A percentile compares a stretch with the other conserved stretches of the same genome.
Conservation (phyloP, 1,284 basidiomycete species). For the Cryptococcus sp. region DNA sequence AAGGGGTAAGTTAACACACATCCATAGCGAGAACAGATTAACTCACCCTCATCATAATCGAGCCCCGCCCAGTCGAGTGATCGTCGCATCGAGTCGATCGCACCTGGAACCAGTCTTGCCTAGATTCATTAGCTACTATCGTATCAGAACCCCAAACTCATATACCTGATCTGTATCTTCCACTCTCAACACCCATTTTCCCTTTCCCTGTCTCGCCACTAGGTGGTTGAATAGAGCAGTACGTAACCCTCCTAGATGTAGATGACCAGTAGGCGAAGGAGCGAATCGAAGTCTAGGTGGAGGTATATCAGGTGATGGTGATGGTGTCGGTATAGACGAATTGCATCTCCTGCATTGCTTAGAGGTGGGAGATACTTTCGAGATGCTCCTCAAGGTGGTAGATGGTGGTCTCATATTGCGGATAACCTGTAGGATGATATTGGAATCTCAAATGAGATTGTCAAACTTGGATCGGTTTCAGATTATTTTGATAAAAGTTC, state of each 20-base stretch:
- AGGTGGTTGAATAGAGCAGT: slow-evolving; percentile 94
- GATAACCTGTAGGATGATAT: no score
- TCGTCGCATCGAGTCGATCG: slow-evolving; percentile 71
- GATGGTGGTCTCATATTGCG: no score
- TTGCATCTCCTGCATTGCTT: not conserved
- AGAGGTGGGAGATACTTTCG: not conserved
- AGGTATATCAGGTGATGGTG: not conserved
- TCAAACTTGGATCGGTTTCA: not conserved
- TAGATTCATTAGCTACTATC: slow-evolving; percentile 38
- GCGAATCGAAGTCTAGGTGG: slow-evolving; percentile 68
- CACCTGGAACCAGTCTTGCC: slow-evolving; percentile 74
- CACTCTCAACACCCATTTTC: slow-evolving; percentile 84
- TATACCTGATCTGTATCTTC: slow-evolving; percentile 87
- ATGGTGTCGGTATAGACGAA: not conserved
- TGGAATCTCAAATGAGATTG: not conserved
- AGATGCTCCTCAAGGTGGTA: not conserved
- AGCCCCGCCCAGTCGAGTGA: slow-evolving; percentile 89
- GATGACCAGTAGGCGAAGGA: slow-evolving; percentile 88
- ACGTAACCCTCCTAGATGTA: slow-evolving; percentile 93
- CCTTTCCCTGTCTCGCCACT: slow-evolving; percentile 71
- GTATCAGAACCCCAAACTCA: not conserved
- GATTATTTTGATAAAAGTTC: not conserved
- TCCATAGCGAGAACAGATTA: no score
- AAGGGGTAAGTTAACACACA: no score
- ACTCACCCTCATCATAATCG: slow-evolving; percentile 79